Evolutionary conservation across 345 rosid species (phyloP).

Genomic region (Litchi chinensis): DNA sequence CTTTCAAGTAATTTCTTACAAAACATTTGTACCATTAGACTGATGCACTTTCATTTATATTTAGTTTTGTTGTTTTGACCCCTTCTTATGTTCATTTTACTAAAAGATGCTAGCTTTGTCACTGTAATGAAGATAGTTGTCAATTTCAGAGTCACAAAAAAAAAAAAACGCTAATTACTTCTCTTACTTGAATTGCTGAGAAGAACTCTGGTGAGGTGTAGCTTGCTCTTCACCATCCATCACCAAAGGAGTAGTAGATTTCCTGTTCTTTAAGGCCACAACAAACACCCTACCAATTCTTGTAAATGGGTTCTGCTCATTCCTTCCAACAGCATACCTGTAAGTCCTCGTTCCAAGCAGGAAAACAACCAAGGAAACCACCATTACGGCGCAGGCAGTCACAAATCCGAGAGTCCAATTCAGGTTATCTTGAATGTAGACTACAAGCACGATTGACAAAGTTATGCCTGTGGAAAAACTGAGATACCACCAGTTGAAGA

Average conservation of each 20-base stretch:
- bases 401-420: constrained; percentile 63
- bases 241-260: constrained; percentile 5
- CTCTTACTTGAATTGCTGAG: constrained; percentile 39
- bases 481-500: constrained; percentile 63
- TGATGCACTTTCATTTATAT: no score
- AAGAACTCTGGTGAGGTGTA: constrained; percentile 6
- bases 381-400: constrained; percentile 45
- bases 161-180: background rate
- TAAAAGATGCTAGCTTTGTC: no score
- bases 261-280: constrained; percentile 45
- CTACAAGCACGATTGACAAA: constrained; percentile 37
- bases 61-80: no score
- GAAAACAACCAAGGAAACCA: constrained; percentile 36
- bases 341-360: constrained; percentile 48
- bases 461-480: constrained; percentile 41
- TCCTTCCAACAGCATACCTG: constrained; percentile 27
- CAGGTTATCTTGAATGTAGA: constrained; percentile 53
- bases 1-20: no score
- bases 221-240: constrained; percentile 25
- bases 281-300: constrained; percentile 45
- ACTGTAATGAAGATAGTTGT: no score
- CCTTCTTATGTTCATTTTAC: no score
- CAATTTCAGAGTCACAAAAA: no score
- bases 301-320: constrained; percentile 47
- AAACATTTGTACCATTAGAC: no score